Conservation (phyloP, 352 stramenopile genomes). For the Globisporangium polare region DNA sequence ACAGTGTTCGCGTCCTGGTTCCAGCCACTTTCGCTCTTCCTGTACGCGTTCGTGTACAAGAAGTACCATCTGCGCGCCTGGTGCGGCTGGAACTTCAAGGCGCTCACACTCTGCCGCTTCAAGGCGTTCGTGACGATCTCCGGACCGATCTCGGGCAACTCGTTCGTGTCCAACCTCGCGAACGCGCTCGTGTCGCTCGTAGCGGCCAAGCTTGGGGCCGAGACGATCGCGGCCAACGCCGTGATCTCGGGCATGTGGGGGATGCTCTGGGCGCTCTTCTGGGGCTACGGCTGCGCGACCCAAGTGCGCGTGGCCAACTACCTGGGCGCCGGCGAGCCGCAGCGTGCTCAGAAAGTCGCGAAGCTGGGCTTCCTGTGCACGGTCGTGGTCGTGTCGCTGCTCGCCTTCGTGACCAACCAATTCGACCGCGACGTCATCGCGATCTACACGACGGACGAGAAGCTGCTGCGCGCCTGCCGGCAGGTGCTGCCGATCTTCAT, state of each 20-base stretch:
- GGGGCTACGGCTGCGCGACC: constrained; percentile 74
- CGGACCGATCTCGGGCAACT: constrained; percentile 65
- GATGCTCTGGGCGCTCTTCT: constrained; percentile 73
- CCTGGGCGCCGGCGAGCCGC: constrained; percentile 50
- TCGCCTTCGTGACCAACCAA: constrained; percentile 40
- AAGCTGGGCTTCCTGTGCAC: constrained; percentile 57
- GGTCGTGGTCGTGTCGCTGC: constrained; percentile 36
- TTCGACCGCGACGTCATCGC: constrained; percentile 46
- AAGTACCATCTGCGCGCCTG: constrained; percentile 52
- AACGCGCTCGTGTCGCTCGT: constrained; percentile 65
- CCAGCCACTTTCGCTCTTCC: constrained; percentile 54
- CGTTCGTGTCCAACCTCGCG: constrained; percentile 68
- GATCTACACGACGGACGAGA: constrained; percentile 55
- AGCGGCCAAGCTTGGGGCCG: constrained; percentile 51
- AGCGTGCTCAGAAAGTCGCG: constrained; percentile 44
- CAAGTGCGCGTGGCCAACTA: constrained; percentile 80
- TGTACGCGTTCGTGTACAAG: constrained; percentile 60
- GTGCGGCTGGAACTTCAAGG: constrained; percentile 47
- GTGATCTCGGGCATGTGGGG: constrained; percentile 67
- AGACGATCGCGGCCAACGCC: constrained; percentile 62
- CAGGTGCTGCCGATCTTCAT: constrained; percentile 62
- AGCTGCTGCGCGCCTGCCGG: constrained; percentile 41
- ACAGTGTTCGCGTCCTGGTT: constrained; percentile 79
- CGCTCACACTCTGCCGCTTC: constrained; percentile 40
- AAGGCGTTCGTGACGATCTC: constrained; percentile 47